Evolutionary conservation across 257 asterid species (phyloP).

Genomic region (Mentha longifolia): DNA sequence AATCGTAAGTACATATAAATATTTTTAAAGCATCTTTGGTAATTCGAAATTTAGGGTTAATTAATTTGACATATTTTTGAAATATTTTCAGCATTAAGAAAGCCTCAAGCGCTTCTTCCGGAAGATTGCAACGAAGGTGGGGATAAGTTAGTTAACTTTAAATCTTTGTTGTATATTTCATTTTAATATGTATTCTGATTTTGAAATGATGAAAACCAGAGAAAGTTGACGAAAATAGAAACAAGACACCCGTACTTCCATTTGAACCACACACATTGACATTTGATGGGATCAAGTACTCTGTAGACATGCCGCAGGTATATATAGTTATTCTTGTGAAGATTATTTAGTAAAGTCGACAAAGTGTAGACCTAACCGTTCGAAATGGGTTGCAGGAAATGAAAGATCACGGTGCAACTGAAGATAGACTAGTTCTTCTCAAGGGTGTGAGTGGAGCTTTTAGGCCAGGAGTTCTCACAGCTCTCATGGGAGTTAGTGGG

Average conservation of each 20-base stretch:
- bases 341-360: not conserved
- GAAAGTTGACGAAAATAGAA: too few relatives aligned
- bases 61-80: too few relatives aligned
- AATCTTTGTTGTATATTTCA: too few relatives aligned
- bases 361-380: too few relatives aligned
- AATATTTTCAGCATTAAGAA: too few relatives aligned
- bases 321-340: not conserved
- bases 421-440: constrained; percentile 47
- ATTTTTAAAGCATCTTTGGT: too few relatives aligned
- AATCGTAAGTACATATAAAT: constrained; percentile 60
- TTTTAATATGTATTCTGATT: not conserved
- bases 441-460: constrained; percentile 63
- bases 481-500: constrained; percentile 70
- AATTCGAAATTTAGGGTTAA: too few relatives aligned
- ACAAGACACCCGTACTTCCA: constrained; percentile 36
- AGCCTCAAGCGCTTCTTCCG: too few relatives aligned
- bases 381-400: constrained; percentile 33
- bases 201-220: not conserved
- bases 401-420: constrained; percentile 41
- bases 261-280: constrained; percentile 48
- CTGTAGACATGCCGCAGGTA: constrained; percentile 66
- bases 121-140: too few relatives aligned
- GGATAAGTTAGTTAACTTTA: too few relatives aligned
- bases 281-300: constrained; percentile 49
- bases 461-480: constrained; percentile 64